Evolutionary conservation across 2,329 filamentous ascomycete species (phyloP).

Genomic region (Cladophialophora psammophila): DNA sequence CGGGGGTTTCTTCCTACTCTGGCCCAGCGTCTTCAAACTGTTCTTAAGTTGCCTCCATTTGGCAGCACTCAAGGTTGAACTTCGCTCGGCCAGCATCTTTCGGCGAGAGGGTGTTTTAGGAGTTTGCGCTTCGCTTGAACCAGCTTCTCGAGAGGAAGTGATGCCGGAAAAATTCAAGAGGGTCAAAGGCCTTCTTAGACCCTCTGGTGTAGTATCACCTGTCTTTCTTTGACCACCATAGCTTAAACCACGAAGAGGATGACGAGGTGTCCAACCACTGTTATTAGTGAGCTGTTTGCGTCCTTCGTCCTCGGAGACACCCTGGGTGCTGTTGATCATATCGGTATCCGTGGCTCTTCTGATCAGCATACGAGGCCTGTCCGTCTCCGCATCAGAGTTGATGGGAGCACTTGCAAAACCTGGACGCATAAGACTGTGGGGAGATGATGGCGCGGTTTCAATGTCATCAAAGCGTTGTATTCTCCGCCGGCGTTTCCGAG

Average conservation of each 20-base stretch:
- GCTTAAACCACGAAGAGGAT: conserved; percentile 63
- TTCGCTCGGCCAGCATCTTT: conserved; percentile 63
- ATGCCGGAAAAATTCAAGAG: conserved; percentile 69
- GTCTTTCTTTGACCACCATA: conserved; percentile 61
- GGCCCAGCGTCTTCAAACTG: conserved; percentile 77
- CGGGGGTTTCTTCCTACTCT: conserved; percentile 81
- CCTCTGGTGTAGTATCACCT: conserved; percentile 56
- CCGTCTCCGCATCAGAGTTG: conserved; percentile 49
- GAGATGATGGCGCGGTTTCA: conserved; percentile 73
- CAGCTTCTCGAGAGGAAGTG: conserved; percentile 62
- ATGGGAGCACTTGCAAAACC: conserved; percentile 47
- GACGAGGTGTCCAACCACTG: conserved; percentile 65
- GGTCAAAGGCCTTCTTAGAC: conserved; percentile 67
- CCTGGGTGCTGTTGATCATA: conserved; percentile 67
- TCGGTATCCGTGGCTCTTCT: conserved; percentile 70
- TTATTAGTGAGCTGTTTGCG: conserved; percentile 66
- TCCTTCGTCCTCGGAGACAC: conserved; percentile 77
- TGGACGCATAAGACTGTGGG: conserved; percentile 54
- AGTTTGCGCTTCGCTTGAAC: conserved; percentile 25
- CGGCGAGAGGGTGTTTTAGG: conserved; percentile 46
- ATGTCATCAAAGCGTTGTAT: conserved; percentile 63
- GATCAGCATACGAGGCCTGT: conserved; percentile 60
- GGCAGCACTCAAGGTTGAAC: conserved; percentile 75
- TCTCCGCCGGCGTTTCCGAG: conserved; percentile 70
- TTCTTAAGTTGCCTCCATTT: conserved; percentile 95